phyloP scores from a whole-genome alignment of 208 protist genomes.

The Sergeia podlipaevii region DNA sequence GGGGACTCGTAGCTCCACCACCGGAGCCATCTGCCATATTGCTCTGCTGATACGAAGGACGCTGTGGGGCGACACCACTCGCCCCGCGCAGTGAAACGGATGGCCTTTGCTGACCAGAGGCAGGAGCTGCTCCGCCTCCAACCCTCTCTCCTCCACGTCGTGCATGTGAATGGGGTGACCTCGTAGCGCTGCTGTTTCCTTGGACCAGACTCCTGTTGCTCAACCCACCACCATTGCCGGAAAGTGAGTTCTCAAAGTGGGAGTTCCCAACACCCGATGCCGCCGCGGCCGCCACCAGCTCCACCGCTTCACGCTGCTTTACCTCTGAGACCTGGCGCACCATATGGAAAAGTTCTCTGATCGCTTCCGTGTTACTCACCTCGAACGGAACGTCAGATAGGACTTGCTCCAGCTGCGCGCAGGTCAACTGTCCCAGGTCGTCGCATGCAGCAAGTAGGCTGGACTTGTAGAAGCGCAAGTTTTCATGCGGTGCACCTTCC shows the following conservation, averaged over 20 bases:
- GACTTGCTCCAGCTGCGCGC: slow-evolving; percentile 25
- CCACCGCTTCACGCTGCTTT: slow-evolving; percentile 14
- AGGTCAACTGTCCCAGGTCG: slow-evolving; percentile 35
- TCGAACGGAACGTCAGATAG: slow-evolving; percentile 49
- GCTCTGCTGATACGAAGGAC: slow-evolving; percentile 1
- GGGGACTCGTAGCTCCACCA: neutral
- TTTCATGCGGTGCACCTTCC: slow-evolving; percentile 34
- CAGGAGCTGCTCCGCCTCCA: neutral
- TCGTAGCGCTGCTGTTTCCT: neutral
- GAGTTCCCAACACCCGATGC: neutral
- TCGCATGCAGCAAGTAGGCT: slow-evolving; percentile 37
- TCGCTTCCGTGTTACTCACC: slow-evolving; percentile 24
- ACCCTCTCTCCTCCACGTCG: no score
- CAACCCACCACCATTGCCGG: slow-evolving; percentile 1
- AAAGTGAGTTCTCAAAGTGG: slow-evolving; percentile 2
- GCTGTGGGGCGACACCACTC: neutral
- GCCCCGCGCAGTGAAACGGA: neutral
- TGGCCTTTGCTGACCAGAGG: neutral
- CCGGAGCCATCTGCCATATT: neutral
- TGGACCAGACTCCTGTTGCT: slow-evolving; percentile 1
- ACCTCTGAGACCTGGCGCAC: slow-evolving; percentile 23
- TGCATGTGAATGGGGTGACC: no score
- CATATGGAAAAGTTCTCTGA: slow-evolving; percentile 16
- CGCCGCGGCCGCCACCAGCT: slow-evolving; percentile 1
- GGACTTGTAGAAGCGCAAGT: slow-evolving; percentile 35